These are phyloP conservation scores for Aspergillus sergii DNA, from an alignment of 2,329 filamentous ascomycete genomes.

Conservation along the genomic window DNA sequence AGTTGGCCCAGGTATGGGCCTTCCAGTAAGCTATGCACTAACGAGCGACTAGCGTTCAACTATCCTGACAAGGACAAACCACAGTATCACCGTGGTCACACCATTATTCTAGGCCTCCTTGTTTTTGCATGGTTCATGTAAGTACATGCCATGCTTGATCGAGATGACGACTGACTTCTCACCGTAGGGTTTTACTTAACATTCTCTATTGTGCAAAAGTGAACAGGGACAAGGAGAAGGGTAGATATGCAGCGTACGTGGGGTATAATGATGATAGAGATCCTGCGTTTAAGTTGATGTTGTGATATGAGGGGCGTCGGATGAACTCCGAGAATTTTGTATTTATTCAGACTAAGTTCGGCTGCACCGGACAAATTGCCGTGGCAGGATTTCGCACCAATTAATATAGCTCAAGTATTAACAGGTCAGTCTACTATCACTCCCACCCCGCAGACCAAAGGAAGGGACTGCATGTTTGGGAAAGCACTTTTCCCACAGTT, in stretches of 20 bases:
- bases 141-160: slow-evolving; percentile 36
- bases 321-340: not conserved
- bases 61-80: slow-evolving; percentile 62
- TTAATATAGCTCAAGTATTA: not conserved
- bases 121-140: slow-evolving; percentile 67
- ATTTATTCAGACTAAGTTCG: not conserved
- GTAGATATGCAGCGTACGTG: slow-evolving; percentile 60
- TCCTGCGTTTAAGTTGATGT: slow-evolving; percentile 62
- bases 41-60: slow-evolving; percentile 53
- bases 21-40: slow-evolving; percentile 11
- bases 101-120: slow-evolving; percentile 61
- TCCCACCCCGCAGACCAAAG: no score
- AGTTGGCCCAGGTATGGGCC: slow-evolving; percentile 17
- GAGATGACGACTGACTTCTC: not conserved
- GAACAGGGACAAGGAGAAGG: slow-evolving; percentile 63
- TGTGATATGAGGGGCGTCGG: slow-evolving; percentile 42
- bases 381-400: not conserved
- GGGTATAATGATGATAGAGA: slow-evolving; percentile 66
- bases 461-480: no score
- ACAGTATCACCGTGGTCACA: slow-evolving; percentile 63
- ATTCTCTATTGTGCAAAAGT: slow-evolving; percentile 65
- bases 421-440: not conserved
- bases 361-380: not conserved
- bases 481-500: no score
- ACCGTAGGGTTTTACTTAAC: slow-evolving; percentile 58